Evolutionary conservation across 805 yeast species (phyloP).

Genomic region (Candida yuanshanica): DNA sequence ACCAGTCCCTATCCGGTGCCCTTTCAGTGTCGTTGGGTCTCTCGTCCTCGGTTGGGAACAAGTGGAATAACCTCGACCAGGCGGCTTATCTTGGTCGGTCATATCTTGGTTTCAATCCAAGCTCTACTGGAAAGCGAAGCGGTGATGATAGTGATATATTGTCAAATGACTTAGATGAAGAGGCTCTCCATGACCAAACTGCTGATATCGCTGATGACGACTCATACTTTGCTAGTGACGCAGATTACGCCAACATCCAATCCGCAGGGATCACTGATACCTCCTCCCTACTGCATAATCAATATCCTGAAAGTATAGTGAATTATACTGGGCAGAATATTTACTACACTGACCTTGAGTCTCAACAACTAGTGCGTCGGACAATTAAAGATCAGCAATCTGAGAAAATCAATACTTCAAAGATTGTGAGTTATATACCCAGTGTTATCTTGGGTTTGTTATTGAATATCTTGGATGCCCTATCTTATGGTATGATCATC

Average conservation of each 20-base stretch:
- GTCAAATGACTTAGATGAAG: slow-evolving; percentile 25
- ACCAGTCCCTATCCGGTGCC: slow-evolving; percentile 21
- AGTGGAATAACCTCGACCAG: slow-evolving; percentile 7
- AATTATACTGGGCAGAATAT: neutral
- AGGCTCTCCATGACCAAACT: slow-evolving; percentile 45
- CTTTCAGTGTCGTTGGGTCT: slow-evolving; percentile 23
- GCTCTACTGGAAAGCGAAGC: neutral
- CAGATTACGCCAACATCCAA: neutral
- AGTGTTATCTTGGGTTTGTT: slow-evolving; percentile 82
- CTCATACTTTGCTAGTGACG: slow-evolving; percentile 24
- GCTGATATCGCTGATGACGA: slow-evolving; percentile 57
- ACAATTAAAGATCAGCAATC: neutral
- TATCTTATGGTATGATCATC: slow-evolving; percentile 96
- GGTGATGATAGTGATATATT: slow-evolving; percentile 21
- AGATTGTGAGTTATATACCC: slow-evolving; percentile 39
- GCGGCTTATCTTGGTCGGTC: slow-evolving; percentile 18
- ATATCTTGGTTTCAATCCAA: slow-evolving; percentile 22
- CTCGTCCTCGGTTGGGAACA: slow-evolving; percentile 18
- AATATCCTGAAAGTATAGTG: neutral
- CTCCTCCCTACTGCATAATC: neutral
- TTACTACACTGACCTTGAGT: slow-evolving; percentile 5
- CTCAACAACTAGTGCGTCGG: slow-evolving; percentile 3
- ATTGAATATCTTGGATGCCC: slow-evolving; percentile 84
- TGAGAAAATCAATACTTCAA: slow-evolving; percentile 10
- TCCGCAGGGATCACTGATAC: neutral